Base-by-base conservation (phyloP, 345 rosid species). In the Mercurialis annua region DNA sequence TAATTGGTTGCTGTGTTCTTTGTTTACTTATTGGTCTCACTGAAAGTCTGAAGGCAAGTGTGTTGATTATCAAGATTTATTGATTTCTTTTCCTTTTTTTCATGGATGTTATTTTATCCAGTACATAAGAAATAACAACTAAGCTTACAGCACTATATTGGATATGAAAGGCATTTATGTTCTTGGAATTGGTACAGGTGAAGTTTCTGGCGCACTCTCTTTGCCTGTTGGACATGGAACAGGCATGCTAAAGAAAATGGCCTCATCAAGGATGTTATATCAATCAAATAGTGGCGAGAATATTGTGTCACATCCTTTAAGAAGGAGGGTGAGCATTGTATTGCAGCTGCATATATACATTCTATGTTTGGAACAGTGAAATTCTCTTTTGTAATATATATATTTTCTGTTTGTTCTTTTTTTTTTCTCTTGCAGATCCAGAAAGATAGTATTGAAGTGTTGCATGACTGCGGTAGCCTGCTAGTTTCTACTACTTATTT, bases 201-300 rank as follows among this genome's bases (percentile, higher is more conserved):
- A 94, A 81, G 96, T 94, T 73, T 84, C 87, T 18, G 97, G 99
- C 71, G 86, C 95, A 7, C 82, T 91, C 73, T 91, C 96, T 60
- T 81, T 94, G 76, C 84, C 91, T 73, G 83, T 91, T 84, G 96
- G 90, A 63, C 86, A 75, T 79, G 89, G 89, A 49, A 79, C 77
- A 54, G 80, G 49, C 65, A 68, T 63, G 50, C 76, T 94, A 69
- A 85, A 86, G 82, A 91, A 91, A 83, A 76, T 89, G 66, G 80
- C 90, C 72, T 91, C 99, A 61, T 81, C 81, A 30, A 87, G 93
- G 81, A 79, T 88, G 84, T 71, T 85, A 69, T 81, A 86, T 75
- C 96, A 84, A 24, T 78, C 81, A 33, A 68, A 67, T 78, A 86
- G 82, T 70, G 51, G 77, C 60, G 86, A 82, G 78, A 84, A 82